phyloP scores from a whole-genome alignment of 208 protist species.

The Jaenimonas drosophilae region DNA sequence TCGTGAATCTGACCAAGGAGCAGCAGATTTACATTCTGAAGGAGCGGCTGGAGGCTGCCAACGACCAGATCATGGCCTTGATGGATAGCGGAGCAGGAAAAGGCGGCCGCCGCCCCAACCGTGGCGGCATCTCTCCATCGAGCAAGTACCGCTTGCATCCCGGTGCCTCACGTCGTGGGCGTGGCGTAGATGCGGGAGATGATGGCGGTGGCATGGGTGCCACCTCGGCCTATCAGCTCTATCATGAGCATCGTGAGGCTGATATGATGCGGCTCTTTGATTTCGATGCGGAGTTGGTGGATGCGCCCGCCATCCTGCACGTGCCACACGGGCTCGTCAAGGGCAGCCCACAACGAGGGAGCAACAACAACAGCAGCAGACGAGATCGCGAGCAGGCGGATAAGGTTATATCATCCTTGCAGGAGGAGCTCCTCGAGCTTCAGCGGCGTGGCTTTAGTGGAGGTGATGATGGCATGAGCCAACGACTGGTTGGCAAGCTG shows the following conservation, averaged over 20 bases:
- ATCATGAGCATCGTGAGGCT: slow-evolving; percentile 15
- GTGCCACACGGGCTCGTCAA: too few species aligned
- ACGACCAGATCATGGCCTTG: slow-evolving; percentile 30
- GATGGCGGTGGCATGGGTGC: slow-evolving; percentile 1
- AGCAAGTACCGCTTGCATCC: not conserved
- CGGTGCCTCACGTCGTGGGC: not conserved
- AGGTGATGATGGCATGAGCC: too few species aligned
- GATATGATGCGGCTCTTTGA: slow-evolving; percentile 18
- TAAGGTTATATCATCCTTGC: slow-evolving; percentile 18
- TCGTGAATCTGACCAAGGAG: slow-evolving; percentile 59
- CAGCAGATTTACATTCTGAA: slow-evolving; percentile 80
- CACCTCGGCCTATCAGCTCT: slow-evolving; percentile 2
- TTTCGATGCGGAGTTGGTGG: slow-evolving; percentile 18
- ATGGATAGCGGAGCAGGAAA: slow-evolving; percentile 6
- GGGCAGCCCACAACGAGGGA: not conserved
- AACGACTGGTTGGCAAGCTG: slow-evolving; percentile 12
- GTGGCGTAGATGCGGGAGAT: too few species aligned
- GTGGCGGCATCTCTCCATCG: not conserved
- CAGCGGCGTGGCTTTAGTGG: not conserved
- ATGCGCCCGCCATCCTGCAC: not conserved
- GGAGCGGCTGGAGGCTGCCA: slow-evolving; percentile 55
- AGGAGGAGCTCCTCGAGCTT: slow-evolving; percentile 15
- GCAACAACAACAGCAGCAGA: slow-evolving; percentile 6
- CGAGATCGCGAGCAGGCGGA: slow-evolving; percentile 23
- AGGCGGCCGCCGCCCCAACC: not conserved